Percentiles rank a stretch among this genome's conserved stretches.
Conservation (phyloP, 495 filamentous ascomycete species). For the Jackrogersella minutella region DNA sequence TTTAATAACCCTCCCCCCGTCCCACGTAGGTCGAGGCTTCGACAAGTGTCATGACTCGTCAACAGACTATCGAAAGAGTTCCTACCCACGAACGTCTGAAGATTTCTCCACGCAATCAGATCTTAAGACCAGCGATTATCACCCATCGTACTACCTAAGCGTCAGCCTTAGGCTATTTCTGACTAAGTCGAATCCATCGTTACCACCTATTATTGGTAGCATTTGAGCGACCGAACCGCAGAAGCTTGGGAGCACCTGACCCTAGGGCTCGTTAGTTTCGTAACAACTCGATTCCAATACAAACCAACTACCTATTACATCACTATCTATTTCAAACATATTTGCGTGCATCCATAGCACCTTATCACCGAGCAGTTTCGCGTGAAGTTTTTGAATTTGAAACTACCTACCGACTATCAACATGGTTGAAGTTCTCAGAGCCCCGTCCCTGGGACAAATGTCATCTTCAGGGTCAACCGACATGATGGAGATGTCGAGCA, state of each 20-base stretch:
- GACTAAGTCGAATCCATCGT: slow-evolving; percentile 28
- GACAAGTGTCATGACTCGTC: slow-evolving; percentile 36
- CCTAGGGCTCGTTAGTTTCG: slow-evolving; percentile 15
- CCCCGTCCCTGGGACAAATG: slow-evolving; percentile 28
- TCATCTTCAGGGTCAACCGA: slow-evolving; percentile 26
- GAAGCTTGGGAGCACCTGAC: slow-evolving; percentile 4
- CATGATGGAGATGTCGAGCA: slow-evolving; percentile 39
- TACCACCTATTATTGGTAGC: slow-evolving; percentile 21
- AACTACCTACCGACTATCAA: slow-evolving; percentile 7
- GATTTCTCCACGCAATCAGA: slow-evolving; percentile 19
- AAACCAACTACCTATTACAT: slow-evolving; percentile 14
- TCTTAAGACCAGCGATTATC: slow-evolving; percentile 10
- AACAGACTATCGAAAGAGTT: slow-evolving; percentile 35
- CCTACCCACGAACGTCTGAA: slow-evolving; percentile 20
- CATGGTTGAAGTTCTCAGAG: slow-evolving; percentile 38
- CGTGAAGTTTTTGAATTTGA: slow-evolving; percentile 17
- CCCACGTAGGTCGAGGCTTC: slow-evolving; percentile 23
- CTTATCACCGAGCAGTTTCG: slow-evolving; percentile 3
- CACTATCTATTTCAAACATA: slow-evolving; percentile 3
- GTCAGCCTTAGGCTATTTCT: slow-evolving; percentile 26
- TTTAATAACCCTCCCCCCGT: slow-evolving; percentile 31
- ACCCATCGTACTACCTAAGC: slow-evolving; percentile 8
- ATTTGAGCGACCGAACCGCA: slow-evolving; percentile 1
- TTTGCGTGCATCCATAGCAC: slow-evolving; percentile 17
- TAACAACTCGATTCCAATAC: slow-evolving; percentile 14